phyloP scores from a whole-genome alignment of 2,329 filamentous ascomycete genomes.

The Chaetomium sp. region DNA sequence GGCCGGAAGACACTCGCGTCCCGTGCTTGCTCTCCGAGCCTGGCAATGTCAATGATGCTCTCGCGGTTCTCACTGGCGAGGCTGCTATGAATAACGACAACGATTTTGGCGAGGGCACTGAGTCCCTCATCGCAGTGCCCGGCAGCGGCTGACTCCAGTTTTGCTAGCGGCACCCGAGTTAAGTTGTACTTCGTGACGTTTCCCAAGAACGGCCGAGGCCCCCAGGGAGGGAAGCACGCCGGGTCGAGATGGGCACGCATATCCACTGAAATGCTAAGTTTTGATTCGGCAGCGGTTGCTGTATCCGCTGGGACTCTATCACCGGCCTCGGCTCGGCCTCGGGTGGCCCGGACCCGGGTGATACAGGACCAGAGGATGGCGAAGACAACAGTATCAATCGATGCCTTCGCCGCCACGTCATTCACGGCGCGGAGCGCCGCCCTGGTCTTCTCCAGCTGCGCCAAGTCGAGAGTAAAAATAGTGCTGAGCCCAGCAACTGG shows the following conservation, averaged over 20 bases:
- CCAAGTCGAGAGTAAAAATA: not conserved
- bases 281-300: not conserved
- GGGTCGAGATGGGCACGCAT: not conserved
- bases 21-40: constrained; percentile 1
- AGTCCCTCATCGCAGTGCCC: too few species aligned
- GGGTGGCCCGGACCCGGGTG: constrained; percentile 2
- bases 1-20: not conserved
- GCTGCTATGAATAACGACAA: not conserved
- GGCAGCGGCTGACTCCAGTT: not conserved
- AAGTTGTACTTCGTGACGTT: constrained; percentile 1
- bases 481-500: too few species aligned
- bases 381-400: constrained; percentile 8
- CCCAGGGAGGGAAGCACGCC: not conserved
- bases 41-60: constrained; percentile 1
- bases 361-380: constrained; percentile 9
- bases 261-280: constrained; percentile 9
- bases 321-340: not conserved
- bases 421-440: not conserved
- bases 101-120: not conserved
- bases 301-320: not conserved
- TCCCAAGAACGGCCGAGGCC: constrained; percentile 4
- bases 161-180: not conserved
- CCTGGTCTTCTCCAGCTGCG: constrained; percentile 1
- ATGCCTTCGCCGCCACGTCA: not conserved
- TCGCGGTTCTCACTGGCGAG: constrained; percentile 1